These are phyloP conservation scores for Penicillium sp. DNA, from an alignment of 2,329 filamentous ascomycete genomes.

Conservation along the genomic window DNA sequence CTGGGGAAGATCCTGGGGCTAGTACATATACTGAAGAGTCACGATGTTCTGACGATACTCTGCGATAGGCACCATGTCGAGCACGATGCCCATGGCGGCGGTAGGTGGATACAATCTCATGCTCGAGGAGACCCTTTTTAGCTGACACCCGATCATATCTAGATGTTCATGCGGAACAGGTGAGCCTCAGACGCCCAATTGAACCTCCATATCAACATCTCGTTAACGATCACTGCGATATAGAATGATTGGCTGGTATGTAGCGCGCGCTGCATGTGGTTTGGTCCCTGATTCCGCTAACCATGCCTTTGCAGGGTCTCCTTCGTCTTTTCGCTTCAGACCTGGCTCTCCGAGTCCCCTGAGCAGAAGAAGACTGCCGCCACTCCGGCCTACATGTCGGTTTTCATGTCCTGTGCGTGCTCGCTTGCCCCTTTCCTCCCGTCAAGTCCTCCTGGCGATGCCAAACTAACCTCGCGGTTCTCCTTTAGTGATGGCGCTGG, in stretches of 20 bases:
- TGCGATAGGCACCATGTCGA: slow-evolving; percentile 60
- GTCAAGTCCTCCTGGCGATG: not conserved
- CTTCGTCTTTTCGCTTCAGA: slow-evolving; percentile 50
- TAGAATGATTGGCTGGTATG: slow-evolving; percentile 66
- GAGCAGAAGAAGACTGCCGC: slow-evolving; percentile 59
- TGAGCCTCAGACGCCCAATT: slow-evolving; percentile 45
- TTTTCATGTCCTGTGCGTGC: slow-evolving; percentile 74
- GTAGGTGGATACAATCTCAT: slow-evolving; percentile 47
- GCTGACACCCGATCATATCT: slow-evolving; percentile 19
- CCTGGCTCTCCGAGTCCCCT: slow-evolving; percentile 51
- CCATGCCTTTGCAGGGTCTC: slow-evolving; percentile 41
- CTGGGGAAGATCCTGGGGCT: not conserved
- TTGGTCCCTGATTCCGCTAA: slow-evolving; percentile 18
- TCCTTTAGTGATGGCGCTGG: slow-evolving; percentile 60
- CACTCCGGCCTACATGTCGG: slow-evolving; percentile 73
- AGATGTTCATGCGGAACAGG: slow-evolving; percentile 91
- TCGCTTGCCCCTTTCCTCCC: not conserved
- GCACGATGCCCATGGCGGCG: slow-evolving; percentile 91
- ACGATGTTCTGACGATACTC: slow-evolving; percentile 18
- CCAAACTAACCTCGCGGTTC: slow-evolving; percentile 15
- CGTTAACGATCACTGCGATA: slow-evolving; percentile 8
- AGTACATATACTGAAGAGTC: not conserved
- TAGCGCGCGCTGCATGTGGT: not conserved
- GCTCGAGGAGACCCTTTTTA: slow-evolving; percentile 10
- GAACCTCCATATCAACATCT: not conserved